phyloP scores from a whole-genome alignment of 306 rosid species.

The Quercus wislizeni region DNA sequence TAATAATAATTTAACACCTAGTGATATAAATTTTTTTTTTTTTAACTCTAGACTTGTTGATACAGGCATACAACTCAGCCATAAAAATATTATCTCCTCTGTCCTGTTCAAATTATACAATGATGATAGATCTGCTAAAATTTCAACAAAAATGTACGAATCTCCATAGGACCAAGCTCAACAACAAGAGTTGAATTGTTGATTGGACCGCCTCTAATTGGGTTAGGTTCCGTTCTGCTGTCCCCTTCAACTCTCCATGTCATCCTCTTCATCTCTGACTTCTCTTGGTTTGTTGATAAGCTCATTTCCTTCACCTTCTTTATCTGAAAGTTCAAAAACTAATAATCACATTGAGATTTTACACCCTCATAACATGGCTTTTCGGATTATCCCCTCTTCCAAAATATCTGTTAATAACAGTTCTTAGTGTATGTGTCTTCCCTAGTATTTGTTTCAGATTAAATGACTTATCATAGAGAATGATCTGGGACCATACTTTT shows the following conservation, averaged over 20 bases:
- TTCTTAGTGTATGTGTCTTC: background rate
- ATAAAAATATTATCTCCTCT: background rate
- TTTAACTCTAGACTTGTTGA: no score
- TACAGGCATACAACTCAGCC: no score
- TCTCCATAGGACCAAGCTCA: constrained; percentile 91
- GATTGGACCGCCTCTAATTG: constrained; percentile 51
- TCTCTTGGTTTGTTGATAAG: constrained; percentile 76
- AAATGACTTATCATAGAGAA: background rate
- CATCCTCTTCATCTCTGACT: constrained; percentile 57
- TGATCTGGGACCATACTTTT: no score
- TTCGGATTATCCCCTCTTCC: no score
- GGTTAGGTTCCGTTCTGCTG: constrained; percentile 15
- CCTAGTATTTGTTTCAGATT: background rate
- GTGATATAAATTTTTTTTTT: no score
- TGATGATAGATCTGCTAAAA: constrained; percentile 15
- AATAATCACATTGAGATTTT: background rate
- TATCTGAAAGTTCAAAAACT: constrained; percentile 40
- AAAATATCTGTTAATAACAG: no score
- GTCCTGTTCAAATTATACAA: background rate
- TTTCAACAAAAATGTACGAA: constrained; percentile 59
- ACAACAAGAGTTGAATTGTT: constrained; percentile 34
- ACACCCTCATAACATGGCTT: background rate
- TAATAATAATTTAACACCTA: no score
- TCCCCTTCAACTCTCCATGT: constrained; percentile 64
- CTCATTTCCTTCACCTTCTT: constrained; percentile 54